Conservation (phyloP, 352 stramenopile genomes). For the Phytophthora macrochlamydospora region DNA sequence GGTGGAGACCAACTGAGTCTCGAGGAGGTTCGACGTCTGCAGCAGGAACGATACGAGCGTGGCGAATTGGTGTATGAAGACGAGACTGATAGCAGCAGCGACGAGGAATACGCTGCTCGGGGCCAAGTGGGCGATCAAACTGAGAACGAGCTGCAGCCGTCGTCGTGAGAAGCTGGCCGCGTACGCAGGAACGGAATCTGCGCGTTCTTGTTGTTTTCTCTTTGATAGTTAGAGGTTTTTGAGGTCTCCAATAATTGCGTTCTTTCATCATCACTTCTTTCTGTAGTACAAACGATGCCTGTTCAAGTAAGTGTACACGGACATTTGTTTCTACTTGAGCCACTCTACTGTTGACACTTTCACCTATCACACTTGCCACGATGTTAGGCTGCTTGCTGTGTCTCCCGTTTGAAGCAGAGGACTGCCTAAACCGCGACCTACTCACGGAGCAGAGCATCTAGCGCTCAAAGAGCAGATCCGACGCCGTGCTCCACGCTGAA, state of each 20-base stretch:
- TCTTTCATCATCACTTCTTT: not conserved
- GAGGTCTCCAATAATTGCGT: not conserved
- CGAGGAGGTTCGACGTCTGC: conserved; percentile 69
- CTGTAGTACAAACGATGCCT: conserved; percentile 8
- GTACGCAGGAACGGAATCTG: not conserved
- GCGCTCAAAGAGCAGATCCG: too few species aligned
- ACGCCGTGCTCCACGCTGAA: conserved; percentile 8
- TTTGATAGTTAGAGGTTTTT: conserved; percentile 3
- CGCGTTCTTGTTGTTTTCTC: not conserved
- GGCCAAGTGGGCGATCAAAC: conserved; percentile 11
- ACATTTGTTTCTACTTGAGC: conserved; percentile 18
- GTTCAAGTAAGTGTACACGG: conserved; percentile 25
- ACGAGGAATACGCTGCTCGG: conserved; percentile 25
- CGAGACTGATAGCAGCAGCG: conserved; percentile 64
- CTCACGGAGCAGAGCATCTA: conserved; percentile 15
- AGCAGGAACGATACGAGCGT: conserved; percentile 75
- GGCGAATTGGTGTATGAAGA: conserved; percentile 43
- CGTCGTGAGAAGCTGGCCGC: conserved; percentile 12
- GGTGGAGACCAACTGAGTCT: conserved; percentile 63
- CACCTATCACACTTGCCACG: conserved; percentile 11
- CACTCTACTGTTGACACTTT: conserved; percentile 13
- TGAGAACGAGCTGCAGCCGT: conserved; percentile 9
- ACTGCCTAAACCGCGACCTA: conserved; percentile 21
- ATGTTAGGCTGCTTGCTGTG: conserved; percentile 20
- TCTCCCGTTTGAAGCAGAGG: conserved; percentile 32